Evolutionary conservation across 169 alveolate genomes (phyloP).

Genomic region (Amoebophrya sp.): DNA sequence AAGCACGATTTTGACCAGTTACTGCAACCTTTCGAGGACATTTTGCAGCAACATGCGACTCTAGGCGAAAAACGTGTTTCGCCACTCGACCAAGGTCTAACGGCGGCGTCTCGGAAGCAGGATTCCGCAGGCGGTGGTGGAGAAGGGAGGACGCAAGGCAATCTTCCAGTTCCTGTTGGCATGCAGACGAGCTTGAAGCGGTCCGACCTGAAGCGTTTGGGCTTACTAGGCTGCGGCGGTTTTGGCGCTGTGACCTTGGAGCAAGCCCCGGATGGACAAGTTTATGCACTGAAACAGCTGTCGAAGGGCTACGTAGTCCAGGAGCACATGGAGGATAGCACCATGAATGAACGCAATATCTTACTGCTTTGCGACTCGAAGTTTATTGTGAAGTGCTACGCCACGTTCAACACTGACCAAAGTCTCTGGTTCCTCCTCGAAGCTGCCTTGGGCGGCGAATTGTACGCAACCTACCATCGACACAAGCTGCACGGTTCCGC

Average conservation of each 20-base stretch:
- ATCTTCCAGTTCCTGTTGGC: too few relatives aligned
- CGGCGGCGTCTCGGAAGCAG: background rate
- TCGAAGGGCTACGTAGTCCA: background rate
- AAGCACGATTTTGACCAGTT: background rate
- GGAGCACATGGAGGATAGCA: background rate
- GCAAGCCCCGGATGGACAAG: background rate
- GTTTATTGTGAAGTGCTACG: conserved; percentile 23
- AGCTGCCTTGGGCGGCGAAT: conserved; percentile 48
- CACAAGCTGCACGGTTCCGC: conserved; percentile 29
- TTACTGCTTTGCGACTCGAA: conserved; percentile 40
- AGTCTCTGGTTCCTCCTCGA: conserved; percentile 42
- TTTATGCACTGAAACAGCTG: background rate
- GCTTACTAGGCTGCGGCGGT: background rate
- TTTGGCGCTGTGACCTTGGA: background rate
- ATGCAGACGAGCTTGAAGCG: too few relatives aligned
- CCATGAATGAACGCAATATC: conserved; percentile 39
- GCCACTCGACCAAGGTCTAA: background rate
- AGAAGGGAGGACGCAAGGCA: too few relatives aligned
- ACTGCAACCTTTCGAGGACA: background rate
- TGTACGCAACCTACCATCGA: conserved; percentile 41
- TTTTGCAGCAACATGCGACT: background rate
- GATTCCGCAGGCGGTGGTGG: too few relatives aligned
- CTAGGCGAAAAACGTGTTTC: background rate
- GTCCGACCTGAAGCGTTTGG: background rate
- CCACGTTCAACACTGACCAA: conserved; percentile 34